Evolutionary conservation across 2,329 filamentous ascomycete species (phyloP).

Genomic region (Hymenoscyphus repandus): DNA sequence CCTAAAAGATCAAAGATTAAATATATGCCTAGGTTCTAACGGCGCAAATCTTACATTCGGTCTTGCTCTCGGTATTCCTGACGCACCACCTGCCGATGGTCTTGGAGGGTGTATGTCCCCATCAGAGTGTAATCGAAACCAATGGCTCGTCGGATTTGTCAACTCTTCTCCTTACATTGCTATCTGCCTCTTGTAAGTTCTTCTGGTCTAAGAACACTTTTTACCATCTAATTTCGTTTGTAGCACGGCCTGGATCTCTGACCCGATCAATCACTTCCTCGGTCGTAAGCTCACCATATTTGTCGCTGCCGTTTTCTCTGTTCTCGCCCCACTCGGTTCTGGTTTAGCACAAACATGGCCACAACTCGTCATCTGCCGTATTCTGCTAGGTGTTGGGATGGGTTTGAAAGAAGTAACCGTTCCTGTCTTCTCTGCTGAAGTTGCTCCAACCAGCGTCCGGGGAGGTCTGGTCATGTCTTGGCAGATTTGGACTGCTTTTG

Average conservation of each 20-base stretch:
- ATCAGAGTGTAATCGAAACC: slow-evolving; percentile 9
- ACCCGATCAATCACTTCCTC: slow-evolving; percentile 58
- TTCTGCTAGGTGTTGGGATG: slow-evolving; percentile 57
- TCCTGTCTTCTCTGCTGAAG: slow-evolving; percentile 49
- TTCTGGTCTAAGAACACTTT: slow-evolving; percentile 16
- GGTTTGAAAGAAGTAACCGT: slow-evolving; percentile 47
- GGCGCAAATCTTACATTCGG: slow-evolving; percentile 37
- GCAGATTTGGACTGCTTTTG: slow-evolving; percentile 65
- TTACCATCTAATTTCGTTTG: slow-evolving; percentile 37
- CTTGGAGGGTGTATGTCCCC: slow-evolving; percentile 4
- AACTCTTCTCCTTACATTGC: slow-evolving; percentile 49
- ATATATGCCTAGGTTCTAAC: slow-evolving; percentile 33
- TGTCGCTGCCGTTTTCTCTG: slow-evolving; percentile 59
- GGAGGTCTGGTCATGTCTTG: slow-evolving; percentile 75
- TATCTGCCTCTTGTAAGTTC: slow-evolving; percentile 38
- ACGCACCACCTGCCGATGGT: slow-evolving; percentile 15
- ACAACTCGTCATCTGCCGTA: slow-evolving; percentile 48
- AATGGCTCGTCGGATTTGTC: slow-evolving; percentile 53
- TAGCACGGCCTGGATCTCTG: slow-evolving; percentile 60
- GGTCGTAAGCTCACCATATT: slow-evolving; percentile 70
- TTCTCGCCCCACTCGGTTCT: slow-evolving; percentile 50
- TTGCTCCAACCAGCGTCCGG: slow-evolving; percentile 45
- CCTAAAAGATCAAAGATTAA: neutral
- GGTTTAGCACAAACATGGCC: slow-evolving; percentile 53
- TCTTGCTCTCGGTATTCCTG: slow-evolving; percentile 32